A percentile compares a stretch with the other conserved stretches of the same genome.
These are phyloP conservation scores for Spathaspora sp. DNA, from an alignment of 805 yeast genomes.

Conservation along the genomic window DNA sequence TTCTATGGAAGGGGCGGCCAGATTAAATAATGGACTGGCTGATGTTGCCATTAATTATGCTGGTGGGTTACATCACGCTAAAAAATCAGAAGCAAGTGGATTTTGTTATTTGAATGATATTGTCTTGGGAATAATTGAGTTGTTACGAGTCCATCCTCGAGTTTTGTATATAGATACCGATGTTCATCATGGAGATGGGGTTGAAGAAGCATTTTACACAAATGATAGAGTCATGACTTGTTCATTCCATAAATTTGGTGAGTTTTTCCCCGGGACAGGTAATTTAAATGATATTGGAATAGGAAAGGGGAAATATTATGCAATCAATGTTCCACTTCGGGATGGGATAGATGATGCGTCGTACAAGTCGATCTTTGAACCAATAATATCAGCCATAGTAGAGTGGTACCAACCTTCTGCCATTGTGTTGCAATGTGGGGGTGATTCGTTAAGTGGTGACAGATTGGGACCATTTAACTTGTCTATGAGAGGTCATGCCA, in stretches of 20 bases:
- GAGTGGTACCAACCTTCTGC: conserved; percentile 94
- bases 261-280: conserved; percentile 97
- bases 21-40: conserved; percentile 79
- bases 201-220: conserved; percentile 93
- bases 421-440: conserved; percentile 95
- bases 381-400: conserved; percentile 70
- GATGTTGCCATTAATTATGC: conserved; percentile 96
- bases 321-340: conserved; percentile 87
- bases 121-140: conserved; percentile 81
- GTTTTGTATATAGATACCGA: conserved; percentile 93
- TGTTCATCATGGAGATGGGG: conserved; percentile 98
- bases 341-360: conserved; percentile 96
- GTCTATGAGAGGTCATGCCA: conserved; percentile 92
- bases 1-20: conserved; percentile 91
- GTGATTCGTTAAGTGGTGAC: conserved; percentile 95
- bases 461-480: conserved; percentile 93
- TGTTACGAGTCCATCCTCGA: conserved; percentile 85
- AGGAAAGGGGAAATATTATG: conserved; percentile 84
- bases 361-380: conserved; percentile 83
- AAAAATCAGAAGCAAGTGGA: conserved; percentile 91
- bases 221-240: conserved; percentile 96
- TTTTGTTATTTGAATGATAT: conserved; percentile 95
- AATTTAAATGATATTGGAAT: conserved; percentile 86
- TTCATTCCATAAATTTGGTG: conserved; percentile 94
- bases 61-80: conserved; percentile 98